These are phyloP conservation scores for Nakazawaea siamensis DNA, from an alignment of 805 yeast genomes.

Conservation along the genomic window DNA sequence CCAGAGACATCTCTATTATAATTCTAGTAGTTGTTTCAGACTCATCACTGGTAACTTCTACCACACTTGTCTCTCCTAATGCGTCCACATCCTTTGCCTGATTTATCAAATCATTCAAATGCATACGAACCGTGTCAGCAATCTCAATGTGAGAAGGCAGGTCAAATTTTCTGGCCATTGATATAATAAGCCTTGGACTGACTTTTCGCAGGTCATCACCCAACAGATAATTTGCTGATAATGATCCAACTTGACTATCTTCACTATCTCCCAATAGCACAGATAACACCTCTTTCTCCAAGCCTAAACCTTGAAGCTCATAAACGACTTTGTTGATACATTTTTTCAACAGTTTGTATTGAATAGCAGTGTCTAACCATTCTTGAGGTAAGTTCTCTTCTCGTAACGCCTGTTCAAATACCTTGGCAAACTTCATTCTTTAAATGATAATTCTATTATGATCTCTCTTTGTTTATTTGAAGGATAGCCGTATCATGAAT, in stretches of 20 bases:
- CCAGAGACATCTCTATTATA: constrained; percentile 39
- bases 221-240: constrained; percentile 33
- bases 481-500: too few species aligned
- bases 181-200: constrained; percentile 30
- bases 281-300: constrained; percentile 34
- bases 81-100: constrained; percentile 1
- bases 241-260: constrained; percentile 25
- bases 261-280: constrained; percentile 1
- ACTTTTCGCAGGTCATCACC: constrained; percentile 18
- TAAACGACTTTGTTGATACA: constrained; percentile 55
- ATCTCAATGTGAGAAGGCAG: not conserved
- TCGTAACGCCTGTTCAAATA: constrained; percentile 51
- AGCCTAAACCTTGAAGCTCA: constrained; percentile 53
- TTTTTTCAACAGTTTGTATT: constrained; percentile 64
- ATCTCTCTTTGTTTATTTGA: too few species aligned
- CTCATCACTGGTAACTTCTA: constrained; percentile 4
- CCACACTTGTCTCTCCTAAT: too few species aligned
- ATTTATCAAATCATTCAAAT: not conserved
- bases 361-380: constrained; percentile 64
- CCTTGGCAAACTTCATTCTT: constrained; percentile 75
- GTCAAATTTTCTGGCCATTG: constrained; percentile 2
- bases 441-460: too few species aligned
- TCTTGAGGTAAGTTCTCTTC: constrained; percentile 57
- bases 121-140: constrained; percentile 13
- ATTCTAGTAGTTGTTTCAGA: constrained; percentile 9